These are phyloP conservation scores for Arthrobotrys sinensis DNA, from an alignment of 2,329 filamentous ascomycete species.

Conservation along the genomic window DNA sequence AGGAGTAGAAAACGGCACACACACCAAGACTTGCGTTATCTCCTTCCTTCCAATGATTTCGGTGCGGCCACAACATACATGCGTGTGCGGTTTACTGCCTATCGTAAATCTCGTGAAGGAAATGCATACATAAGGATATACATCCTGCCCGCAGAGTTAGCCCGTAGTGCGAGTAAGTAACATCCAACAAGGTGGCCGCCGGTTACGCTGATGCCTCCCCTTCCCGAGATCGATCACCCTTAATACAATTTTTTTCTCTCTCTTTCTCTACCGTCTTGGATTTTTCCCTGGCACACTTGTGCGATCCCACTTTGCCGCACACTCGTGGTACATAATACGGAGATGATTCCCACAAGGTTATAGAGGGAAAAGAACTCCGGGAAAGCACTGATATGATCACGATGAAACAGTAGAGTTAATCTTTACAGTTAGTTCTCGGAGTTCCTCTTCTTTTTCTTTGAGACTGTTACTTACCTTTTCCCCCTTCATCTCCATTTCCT, in stretches of 20 bases:
- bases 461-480: slow-evolving; percentile 8
- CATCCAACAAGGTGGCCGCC: slow-evolving; percentile 40
- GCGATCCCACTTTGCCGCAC: slow-evolving; percentile 52
- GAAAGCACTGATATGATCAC: slow-evolving; percentile 45
- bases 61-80: slow-evolving; percentile 16
- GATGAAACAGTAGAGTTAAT: slow-evolving; percentile 10
- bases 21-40: slow-evolving; percentile 17
- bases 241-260: slow-evolving; percentile 17
- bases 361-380: slow-evolving; percentile 27
- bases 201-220: slow-evolving; percentile 28
- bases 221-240: slow-evolving; percentile 42
- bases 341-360: slow-evolving; percentile 58
- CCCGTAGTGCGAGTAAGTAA: slow-evolving; percentile 30
- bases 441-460: slow-evolving; percentile 7
- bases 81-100: slow-evolving; percentile 14
- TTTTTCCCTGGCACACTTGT: slow-evolving; percentile 35
- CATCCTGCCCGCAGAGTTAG: neutral
- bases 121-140: slow-evolving; percentile 1
- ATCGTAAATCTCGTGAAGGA: neutral
- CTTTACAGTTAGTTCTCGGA: neutral
- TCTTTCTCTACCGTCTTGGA: slow-evolving; percentile 23
- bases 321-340: slow-evolving; percentile 61
- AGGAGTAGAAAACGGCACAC: slow-evolving; percentile 44
- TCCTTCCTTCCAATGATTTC: slow-evolving; percentile 15
- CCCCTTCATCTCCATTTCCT: neutral